These are phyloP conservation scores for Anthracocystis setariae DNA, from an alignment of 1,284 basidiomycete species.

Conservation along the genomic window DNA sequence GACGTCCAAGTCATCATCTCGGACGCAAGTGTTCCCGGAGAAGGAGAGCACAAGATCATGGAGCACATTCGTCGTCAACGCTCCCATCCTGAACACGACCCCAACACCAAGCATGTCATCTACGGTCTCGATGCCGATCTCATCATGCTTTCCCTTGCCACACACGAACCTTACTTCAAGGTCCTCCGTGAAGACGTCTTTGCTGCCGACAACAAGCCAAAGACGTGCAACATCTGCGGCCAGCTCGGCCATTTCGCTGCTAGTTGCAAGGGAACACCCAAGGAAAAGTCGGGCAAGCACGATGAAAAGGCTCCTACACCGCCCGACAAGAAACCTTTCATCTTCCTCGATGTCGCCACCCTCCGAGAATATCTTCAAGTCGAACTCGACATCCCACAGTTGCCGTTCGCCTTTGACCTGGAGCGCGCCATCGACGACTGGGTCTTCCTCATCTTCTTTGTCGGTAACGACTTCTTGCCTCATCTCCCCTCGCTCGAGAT, in stretches of 20 bases:
- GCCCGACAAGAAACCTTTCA: slow-evolving; percentile 92
- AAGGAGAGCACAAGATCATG: slow-evolving; percentile 99
- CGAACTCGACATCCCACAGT: slow-evolving; percentile 83
- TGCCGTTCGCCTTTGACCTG: slow-evolving; percentile 88
- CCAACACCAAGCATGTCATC: slow-evolving; percentile 95
- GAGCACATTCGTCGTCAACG: slow-evolving; percentile 94
- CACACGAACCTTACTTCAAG: slow-evolving; percentile 96
- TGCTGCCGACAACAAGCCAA: slow-evolving; percentile 74
- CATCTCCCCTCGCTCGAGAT: slow-evolving; percentile 98
- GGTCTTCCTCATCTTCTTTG: slow-evolving; percentile 99
- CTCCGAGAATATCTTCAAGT: slow-evolving; percentile 97
- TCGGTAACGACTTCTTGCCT: slow-evolving; percentile 99
- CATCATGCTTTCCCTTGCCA: slow-evolving; percentile 97
- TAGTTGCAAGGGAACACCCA: slow-evolving; percentile 76
- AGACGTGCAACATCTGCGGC: slow-evolving; percentile 85
- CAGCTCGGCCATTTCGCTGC: slow-evolving; percentile 93
- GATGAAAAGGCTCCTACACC: slow-evolving; percentile 31
- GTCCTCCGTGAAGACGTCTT: slow-evolving; percentile 99
- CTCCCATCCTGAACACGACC: slow-evolving; percentile 84
- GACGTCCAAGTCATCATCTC: slow-evolving; percentile 85
- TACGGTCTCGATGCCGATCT: slow-evolving; percentile 99
- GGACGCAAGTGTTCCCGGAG: slow-evolving; percentile 94
- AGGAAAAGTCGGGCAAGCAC: slow-evolving; percentile 71
- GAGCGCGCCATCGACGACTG: slow-evolving; percentile 99
- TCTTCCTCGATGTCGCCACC: slow-evolving; percentile 95